Base-by-base conservation (phyloP, 2,329 filamentous ascomycete species). In the Nigrospora oryzae region DNA sequence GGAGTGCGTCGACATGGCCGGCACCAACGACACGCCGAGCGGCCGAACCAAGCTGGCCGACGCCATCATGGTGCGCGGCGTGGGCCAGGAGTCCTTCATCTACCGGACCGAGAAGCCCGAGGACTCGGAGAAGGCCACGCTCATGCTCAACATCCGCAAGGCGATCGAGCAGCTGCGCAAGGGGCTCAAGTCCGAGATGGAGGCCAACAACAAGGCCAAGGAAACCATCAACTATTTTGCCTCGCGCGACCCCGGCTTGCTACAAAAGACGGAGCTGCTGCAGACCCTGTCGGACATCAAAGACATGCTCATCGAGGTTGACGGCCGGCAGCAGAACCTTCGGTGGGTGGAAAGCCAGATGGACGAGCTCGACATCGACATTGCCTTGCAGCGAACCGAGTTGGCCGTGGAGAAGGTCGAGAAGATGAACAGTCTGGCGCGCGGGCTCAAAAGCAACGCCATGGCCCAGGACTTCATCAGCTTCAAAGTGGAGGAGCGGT, bases 321-420 rank as follows among this genome's bases (percentile, higher is more conserved):
- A 97, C 57, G 93, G 93, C 40, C 95, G 95, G 57, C 90, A 96
- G 63, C 89, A 97, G 61, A 96, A 93, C 60, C 75, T 98, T 39
- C 86, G 91, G 43, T 96, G 89, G 89, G 89, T 98, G 0, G 93
- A 98, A 62, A 81, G 83, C 43, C 89, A 97, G 65, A 86, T 98
- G 63, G 93, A 98, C 59, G 89, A 95, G 58, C 78, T 98, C 6
- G 93, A 98, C 58, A 97, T 97, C 55, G 85, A 95, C 56, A 90
- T 98, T 56, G 91, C 93, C 0, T 74, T 96, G 42, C 91, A 97
- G 61, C 78, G 80, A 36, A 93, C 95, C 52, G 89, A 96, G 56
- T 78, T 83, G 16, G 86, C 93, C 0, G 93, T 97, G 0, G 74
- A 76, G 5, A 80, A 84, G 30, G 85, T 96, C 1, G 93, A 97